Conservation (phyloP, 768 basidiomycete species). For the Tylopilus vinaceipallidus region DNA sequence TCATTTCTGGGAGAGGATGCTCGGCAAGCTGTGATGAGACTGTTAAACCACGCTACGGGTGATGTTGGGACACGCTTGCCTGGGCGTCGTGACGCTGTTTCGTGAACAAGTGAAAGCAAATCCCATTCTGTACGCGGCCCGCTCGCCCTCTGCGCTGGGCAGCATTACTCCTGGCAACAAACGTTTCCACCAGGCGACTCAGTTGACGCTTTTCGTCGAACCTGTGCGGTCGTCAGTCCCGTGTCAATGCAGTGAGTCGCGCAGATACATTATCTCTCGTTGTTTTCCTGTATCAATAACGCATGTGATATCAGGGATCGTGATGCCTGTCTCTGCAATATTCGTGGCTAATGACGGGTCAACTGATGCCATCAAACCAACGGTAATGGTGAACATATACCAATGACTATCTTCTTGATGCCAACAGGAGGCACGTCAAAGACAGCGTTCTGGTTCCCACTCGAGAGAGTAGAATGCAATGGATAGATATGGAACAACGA, state of each 20-base stretch:
- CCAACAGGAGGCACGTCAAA: slow-evolving; percentile 85
- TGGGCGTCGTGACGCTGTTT: slow-evolving; percentile 80
- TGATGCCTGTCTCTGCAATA: slow-evolving; percentile 96
- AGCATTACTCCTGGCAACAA: slow-evolving; percentile 88
- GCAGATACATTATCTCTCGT: slow-evolving; percentile 79
- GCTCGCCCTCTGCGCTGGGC: slow-evolving; percentile 87
- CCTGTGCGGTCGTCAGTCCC: slow-evolving; percentile 35
- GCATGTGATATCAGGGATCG: slow-evolving; percentile 96
- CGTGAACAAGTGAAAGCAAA: slow-evolving; percentile 96
- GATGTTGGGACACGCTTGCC: slow-evolving; percentile 36
- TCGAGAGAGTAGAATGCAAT: slow-evolving; percentile 90
- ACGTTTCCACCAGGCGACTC: slow-evolving; percentile 88
- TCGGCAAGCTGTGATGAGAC: slow-evolving; percentile 69
- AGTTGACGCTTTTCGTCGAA: slow-evolving; percentile 98
- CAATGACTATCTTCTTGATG: slow-evolving; percentile 90
- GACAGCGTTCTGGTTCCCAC: slow-evolving; percentile 85
- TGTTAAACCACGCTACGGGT: too few relatives aligned
- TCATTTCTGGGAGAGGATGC: slow-evolving; percentile 93
- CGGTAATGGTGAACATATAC: slow-evolving; percentile 40
- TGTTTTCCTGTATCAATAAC: slow-evolving; percentile 95
- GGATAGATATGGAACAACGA: slow-evolving; percentile 74
- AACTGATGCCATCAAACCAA: neutral
- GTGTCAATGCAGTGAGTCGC: neutral
- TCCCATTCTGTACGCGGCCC: slow-evolving; percentile 83
- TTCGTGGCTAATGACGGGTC: slow-evolving; percentile 62